Percentiles rank a stretch among this genome's conserved stretches.
These are phyloP conservation scores for Phlebiopsis flavidoalba DNA, from an alignment of 768 basidiomycete genomes.

Conservation along the genomic window DNA sequence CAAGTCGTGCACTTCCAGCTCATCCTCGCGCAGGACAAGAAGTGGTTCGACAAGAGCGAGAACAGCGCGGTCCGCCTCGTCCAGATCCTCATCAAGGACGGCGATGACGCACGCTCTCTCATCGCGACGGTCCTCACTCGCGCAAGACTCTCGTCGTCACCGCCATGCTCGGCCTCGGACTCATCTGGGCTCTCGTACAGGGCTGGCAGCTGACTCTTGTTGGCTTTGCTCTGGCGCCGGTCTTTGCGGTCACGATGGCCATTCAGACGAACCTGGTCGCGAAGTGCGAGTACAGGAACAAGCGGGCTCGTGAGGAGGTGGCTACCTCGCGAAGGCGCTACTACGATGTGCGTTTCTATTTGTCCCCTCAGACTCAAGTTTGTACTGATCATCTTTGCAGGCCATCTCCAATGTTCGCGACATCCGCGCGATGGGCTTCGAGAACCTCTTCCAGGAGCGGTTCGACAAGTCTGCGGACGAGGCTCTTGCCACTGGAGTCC, in stretches of 20 bases:
- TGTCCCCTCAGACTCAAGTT: neutral
- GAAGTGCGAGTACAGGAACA: slow-evolving; percentile 72
- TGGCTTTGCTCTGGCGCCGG: slow-evolving; percentile 80
- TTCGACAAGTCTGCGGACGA: slow-evolving; percentile 60
- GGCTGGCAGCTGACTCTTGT: slow-evolving; percentile 95
- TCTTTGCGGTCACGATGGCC: slow-evolving; percentile 73
- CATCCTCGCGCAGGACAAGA: slow-evolving; percentile 76
- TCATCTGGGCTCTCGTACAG: slow-evolving; percentile 82
- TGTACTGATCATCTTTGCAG: slow-evolving; percentile 27
- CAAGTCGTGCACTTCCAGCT: slow-evolving; percentile 42
- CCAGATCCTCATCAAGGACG: slow-evolving; percentile 81
- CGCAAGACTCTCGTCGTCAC: slow-evolving; percentile 67
- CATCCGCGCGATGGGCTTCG: slow-evolving; percentile 85
- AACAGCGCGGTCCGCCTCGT: slow-evolving; percentile 59
- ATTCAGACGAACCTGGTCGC: slow-evolving; percentile 70
- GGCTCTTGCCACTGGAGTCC: slow-evolving; percentile 64
- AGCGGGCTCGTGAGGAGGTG: slow-evolving; percentile 81
- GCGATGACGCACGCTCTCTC: slow-evolving; percentile 79
- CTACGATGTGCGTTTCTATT: slow-evolving; percentile 61
- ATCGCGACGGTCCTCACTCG: slow-evolving; percentile 68
- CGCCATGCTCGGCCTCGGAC: slow-evolving; percentile 78
- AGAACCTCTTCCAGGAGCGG: slow-evolving; percentile 57
- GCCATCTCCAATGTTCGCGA: slow-evolving; percentile 79
- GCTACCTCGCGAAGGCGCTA: slow-evolving; percentile 60
- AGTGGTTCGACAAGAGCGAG: slow-evolving; percentile 74